Conservation (phyloP, 169 alveolate species). For the Plasmodium knowlesi region DNA sequence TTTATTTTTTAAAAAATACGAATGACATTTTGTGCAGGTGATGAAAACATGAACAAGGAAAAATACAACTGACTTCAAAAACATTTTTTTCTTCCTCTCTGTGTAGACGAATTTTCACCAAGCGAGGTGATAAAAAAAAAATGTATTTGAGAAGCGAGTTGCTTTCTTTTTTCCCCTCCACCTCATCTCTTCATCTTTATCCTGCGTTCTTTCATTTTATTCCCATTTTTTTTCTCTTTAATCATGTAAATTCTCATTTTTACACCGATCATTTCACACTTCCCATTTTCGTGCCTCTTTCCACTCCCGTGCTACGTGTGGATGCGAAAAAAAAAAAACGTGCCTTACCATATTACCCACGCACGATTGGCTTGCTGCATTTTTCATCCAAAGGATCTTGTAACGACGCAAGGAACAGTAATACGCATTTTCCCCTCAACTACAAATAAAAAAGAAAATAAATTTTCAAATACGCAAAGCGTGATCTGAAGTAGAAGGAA, state of each 20-base stretch:
- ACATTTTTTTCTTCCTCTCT: conserved; percentile 5
- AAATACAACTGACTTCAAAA: conserved; percentile 8
- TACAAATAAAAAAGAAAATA: not conserved
- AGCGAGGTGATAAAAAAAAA: not conserved
- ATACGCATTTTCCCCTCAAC: not conserved
- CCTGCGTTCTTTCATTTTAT: not conserved
- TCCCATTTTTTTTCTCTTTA: not conserved
- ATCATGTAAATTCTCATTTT: not conserved
- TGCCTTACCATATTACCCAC: not conserved
- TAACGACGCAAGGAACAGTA: not conserved
- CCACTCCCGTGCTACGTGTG: not conserved
- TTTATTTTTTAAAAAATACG: conserved; percentile 32
- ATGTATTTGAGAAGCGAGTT: not conserved
- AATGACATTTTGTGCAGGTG: conserved; percentile 40
- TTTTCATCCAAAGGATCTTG: not conserved
- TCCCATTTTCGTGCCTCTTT: not conserved
- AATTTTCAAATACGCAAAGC: not conserved
- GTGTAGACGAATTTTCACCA: not conserved
- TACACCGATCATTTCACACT: not conserved
- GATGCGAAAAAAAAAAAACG: not conserved
- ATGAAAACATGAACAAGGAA: conserved; percentile 13
- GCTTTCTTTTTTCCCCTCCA: not conserved
- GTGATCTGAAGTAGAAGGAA: not conserved
- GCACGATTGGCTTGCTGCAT: not conserved
- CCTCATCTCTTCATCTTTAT: not conserved